Percentiles rank a stretch among this genome's conserved stretches.
Conservation (phyloP, 1,139 yeast species). For the Yamadazyma diospyri region DNA sequence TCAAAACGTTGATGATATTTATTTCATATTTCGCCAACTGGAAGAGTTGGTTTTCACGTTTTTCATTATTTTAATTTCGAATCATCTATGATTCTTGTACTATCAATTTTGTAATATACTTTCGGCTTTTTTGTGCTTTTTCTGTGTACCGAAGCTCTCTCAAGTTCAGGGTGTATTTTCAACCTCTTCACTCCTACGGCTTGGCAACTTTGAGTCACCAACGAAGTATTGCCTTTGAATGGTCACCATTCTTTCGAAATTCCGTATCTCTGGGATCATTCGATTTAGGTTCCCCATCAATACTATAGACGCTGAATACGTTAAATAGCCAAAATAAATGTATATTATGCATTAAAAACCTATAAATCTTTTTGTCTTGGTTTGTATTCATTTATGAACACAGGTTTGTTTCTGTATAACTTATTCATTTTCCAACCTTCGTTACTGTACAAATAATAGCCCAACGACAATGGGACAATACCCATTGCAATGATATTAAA, state of each 20-base stretch:
- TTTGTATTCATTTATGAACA: constrained; percentile 37
- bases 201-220: too few species aligned
- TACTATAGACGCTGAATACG: too few species aligned
- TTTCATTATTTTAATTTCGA: not conserved
- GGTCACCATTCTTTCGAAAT: too few species aligned
- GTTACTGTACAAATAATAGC: constrained; percentile 32
- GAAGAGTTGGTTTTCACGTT: too few species aligned
- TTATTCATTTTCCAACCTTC: constrained; percentile 36
- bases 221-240: too few species aligned
- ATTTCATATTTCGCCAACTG: too few species aligned
- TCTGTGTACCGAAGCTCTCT: too few species aligned
- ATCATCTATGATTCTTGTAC: too few species aligned
- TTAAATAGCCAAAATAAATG: constrained; percentile 3
- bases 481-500: constrained; percentile 40
- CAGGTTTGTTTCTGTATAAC: constrained; percentile 34
- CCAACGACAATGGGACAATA: constrained; percentile 34
- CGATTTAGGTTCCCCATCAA: too few species aligned
- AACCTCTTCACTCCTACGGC: too few species aligned
- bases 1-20: constrained; percentile 2
- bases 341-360: constrained; percentile 9
- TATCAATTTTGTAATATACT: not conserved
- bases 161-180: too few species aligned
- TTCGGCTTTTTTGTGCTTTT: constrained; percentile 1
- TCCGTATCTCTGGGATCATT: too few species aligned
- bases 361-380: constrained; percentile 48